Base-by-base conservation (phyloP, 2,329 filamentous ascomycete genomes). In the Leptographium wingfieldii region DNA sequence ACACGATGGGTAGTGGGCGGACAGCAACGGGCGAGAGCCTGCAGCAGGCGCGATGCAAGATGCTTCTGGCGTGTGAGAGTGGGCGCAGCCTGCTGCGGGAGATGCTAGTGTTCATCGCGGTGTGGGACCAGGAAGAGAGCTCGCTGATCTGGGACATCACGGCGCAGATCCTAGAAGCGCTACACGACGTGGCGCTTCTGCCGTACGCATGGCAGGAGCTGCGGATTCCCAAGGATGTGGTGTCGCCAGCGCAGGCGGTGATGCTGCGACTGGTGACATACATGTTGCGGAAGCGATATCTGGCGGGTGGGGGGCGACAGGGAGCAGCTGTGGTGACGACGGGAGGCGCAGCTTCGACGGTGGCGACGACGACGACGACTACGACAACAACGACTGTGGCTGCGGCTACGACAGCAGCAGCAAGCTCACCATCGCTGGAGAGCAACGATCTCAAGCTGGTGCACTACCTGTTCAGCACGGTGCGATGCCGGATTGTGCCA, bases 91-190 rank as follows among this genome's bases (percentile, higher is more conserved):
- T 97, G 4, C 77, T 97, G 1, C 81, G 92, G 60, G 92, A 97
- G 71, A 82, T 97, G 68, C 78, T 97, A 52, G 95, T 97, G 61
- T 96, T 96, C 70, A 95, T 96, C 63, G 92, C 92, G 5, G 92
- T 95, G 10, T 97, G 92, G 92, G 92, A 96, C 69, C 85, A 96
- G 67, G 87, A 90, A 49, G 92, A 97, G 70, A 87, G 92, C 62
- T 91, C 95, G 63, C 83, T 96, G 46, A 96, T 96, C 68, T 96
- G 96, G 76, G 92, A 96, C 71, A 90, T 96, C 71, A 96, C 95
- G 72, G 88, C 91, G 53, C 92, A 96, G 72, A 96, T 97, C 62
- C 90, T 96, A 73, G 90, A 96, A 69, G 90, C 92, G 0, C 88
- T 96, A 55, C 84, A 96, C 57, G 87, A 92, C 65, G 95, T 90